Evolutionary conservation across 1,284 basidiomycete genomes (phyloP).

Genomic region (Pholiota adiposa): DNA sequence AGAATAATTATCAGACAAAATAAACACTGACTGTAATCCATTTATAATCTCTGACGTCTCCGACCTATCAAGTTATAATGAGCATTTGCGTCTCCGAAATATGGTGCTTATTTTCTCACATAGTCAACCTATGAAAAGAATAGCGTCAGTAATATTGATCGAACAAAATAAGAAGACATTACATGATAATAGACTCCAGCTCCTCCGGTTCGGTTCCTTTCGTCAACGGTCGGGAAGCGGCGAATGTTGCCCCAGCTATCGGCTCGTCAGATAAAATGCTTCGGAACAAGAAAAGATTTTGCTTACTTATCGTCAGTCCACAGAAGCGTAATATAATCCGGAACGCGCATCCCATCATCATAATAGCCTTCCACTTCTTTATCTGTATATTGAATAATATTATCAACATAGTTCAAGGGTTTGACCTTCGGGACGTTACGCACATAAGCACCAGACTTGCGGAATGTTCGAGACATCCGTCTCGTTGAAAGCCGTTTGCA

Average conservation of each 20-base stretch:
- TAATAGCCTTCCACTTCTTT: constrained; percentile 75
- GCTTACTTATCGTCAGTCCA: constrained; percentile 68
- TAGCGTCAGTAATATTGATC: background rate
- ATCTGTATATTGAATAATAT: constrained; percentile 33
- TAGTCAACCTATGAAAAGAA: constrained; percentile 45
- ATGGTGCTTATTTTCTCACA: constrained; percentile 29
- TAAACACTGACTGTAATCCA: constrained; percentile 53
- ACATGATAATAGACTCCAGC: constrained; percentile 75
- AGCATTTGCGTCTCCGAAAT: background rate
- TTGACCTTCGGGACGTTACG: constrained; percentile 31
- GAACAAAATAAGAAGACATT: constrained; percentile 21
- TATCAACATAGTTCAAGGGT: background rate
- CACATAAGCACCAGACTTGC: constrained; percentile 70
- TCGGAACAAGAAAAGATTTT: background rate
- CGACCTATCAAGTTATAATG: constrained; percentile 40
- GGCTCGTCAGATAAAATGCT: background rate
- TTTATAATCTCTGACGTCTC: constrained; percentile 61
- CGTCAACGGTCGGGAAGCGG: constrained; percentile 53
- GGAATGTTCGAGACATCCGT: constrained; percentile 56
- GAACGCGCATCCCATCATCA: constrained; percentile 59
- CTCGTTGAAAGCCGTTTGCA: constrained; percentile 57
- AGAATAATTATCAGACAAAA: background rate
- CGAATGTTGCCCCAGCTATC: constrained; percentile 63
- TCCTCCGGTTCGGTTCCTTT: constrained; percentile 63
- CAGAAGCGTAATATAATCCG: constrained; percentile 59